Evolutionary conservation across 352 stramenopile genomes (phyloP), one percentile per base, ranked within the genome.

Genomic region (Phytophthora constricta): DNA sequence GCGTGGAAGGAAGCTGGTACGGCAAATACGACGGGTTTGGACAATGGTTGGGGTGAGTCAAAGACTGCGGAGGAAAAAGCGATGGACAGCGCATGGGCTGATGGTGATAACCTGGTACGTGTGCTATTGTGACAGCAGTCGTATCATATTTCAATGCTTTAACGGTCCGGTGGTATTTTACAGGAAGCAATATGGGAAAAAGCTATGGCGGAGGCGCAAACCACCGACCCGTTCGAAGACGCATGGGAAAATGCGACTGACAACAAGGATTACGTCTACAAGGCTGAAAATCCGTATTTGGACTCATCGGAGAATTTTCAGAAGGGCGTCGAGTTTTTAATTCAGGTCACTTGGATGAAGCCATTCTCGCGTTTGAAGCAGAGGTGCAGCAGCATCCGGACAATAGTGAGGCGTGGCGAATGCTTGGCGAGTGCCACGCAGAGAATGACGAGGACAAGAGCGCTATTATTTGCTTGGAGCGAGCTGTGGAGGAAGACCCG

Each of bases 371-470:
- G 57, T 99, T 99, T 78, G 96, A 99, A 82, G 93, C 95, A 27
- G 92, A 98, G 52, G 80, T 99, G 48, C 92, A 98, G 50, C 87
- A 98, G 60, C 86, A 98, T 63, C 68, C 90, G 2, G 92, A 98
- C 64, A 98, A 98, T 62, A 95, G 95, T 50, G 89, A 97, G 59
- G 95, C 95, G 28, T 98, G 97, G 95, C 85, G 86, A 17, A 97
- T 98, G 92, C 78, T 98, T 8, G 96, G 95, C 45, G 82, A 93
- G 58, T 98, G 90, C 66, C 96, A 99, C 70, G 95, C 95, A 13
- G 97, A 99, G 75, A 98, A 98, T 65, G 97, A 99, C 72, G 85
- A 98, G 58, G 97, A 99, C 80, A 92, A 95, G 64, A 91, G 92
- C 66, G 97, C 96, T 20, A 99, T 99, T 60, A 79, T 92, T 50